Evolutionary conservation across 1,284 basidiomycete species (phyloP).

Genomic region (Laetiporus sulphureus): DNA sequence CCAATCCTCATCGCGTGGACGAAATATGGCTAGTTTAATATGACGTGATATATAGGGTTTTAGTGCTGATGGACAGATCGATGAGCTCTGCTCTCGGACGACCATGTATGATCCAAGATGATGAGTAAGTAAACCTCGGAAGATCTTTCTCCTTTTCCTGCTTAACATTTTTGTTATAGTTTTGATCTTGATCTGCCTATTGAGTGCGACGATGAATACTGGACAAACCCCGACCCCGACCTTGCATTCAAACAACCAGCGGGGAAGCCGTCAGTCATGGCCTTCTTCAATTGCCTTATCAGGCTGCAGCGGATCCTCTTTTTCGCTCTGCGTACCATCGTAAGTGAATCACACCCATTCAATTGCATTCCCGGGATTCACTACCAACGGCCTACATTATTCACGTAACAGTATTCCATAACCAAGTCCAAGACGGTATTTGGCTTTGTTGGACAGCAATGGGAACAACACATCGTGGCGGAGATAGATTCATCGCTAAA

Average conservation of each 20-base stretch:
- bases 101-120: slow-evolving; percentile 77
- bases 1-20: too few relatives aligned
- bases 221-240: slow-evolving; percentile 38
- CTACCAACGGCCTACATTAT: background rate
- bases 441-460: slow-evolving; percentile 39
- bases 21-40: background rate
- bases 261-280: slow-evolving; percentile 34
- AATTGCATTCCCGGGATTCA: background rate
- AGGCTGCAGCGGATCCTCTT: slow-evolving; percentile 52
- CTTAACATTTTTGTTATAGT: slow-evolving; percentile 19
- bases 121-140: slow-evolving; percentile 54
- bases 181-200: slow-evolving; percentile 56
- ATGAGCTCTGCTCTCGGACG: slow-evolving; percentile 51
- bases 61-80: background rate
- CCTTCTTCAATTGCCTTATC: slow-evolving; percentile 44
- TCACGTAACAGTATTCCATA: slow-evolving; percentile 43
- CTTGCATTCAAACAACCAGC: slow-evolving; percentile 40
- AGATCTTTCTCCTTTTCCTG: background rate
- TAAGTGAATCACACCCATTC: slow-evolving; percentile 22
- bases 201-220: slow-evolving; percentile 60
- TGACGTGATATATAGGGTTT: background rate
- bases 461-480: slow-evolving; percentile 47
- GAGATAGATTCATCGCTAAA: slow-evolving; percentile 55
- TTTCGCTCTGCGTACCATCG: slow-evolving; percentile 47
- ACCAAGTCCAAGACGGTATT: slow-evolving; percentile 42